Conservation (phyloP, 768 basidiomycete species). For the Phylloporus sp. region DNA sequence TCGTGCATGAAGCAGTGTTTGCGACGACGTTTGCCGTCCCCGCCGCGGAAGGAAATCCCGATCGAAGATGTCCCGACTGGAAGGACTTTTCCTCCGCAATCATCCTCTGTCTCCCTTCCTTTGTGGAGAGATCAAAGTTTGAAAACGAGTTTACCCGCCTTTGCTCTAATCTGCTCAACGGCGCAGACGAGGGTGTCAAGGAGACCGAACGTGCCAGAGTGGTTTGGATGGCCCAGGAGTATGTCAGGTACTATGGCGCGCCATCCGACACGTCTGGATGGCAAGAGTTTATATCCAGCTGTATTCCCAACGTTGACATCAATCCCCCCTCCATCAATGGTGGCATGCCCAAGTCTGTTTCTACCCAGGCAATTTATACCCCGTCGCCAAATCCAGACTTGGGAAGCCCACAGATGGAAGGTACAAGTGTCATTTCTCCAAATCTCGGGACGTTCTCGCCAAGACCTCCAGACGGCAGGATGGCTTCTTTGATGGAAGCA, state of each 20-base stretch:
- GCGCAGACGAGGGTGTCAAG: slow-evolving; percentile 40
- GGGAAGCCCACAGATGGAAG: slow-evolving; percentile 20
- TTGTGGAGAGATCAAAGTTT: slow-evolving; percentile 52
- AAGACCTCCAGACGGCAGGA: slow-evolving; percentile 42
- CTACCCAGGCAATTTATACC: slow-evolving; percentile 49
- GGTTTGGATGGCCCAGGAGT: slow-evolving; percentile 61
- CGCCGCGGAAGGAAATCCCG: slow-evolving; percentile 12
- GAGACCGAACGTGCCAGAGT: slow-evolving; percentile 44
- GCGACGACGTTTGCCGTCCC: slow-evolving; percentile 54
- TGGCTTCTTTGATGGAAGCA: slow-evolving; percentile 44
- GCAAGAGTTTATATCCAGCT: slow-evolving; percentile 52
- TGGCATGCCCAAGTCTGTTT: slow-evolving; percentile 41
- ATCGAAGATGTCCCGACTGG: slow-evolving; percentile 40
- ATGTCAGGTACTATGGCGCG: slow-evolving; percentile 51
- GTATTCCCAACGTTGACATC: slow-evolving; percentile 40
- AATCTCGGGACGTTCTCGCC: slow-evolving; percentile 51
- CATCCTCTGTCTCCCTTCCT: slow-evolving; percentile 53
- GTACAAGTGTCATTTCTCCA: slow-evolving; percentile 31
- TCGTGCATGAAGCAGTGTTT: slow-evolving; percentile 78
- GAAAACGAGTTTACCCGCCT: slow-evolving; percentile 68
- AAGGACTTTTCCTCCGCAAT: slow-evolving; percentile 59
- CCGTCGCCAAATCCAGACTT: slow-evolving; percentile 42
- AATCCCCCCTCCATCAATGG: slow-evolving; percentile 18
- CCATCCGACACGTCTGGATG: slow-evolving; percentile 51
- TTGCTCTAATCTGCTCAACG: slow-evolving; percentile 58